phyloP scores from a whole-genome alignment of 352 stramenopile genomes.

The Phytophthora cactorum region DNA sequence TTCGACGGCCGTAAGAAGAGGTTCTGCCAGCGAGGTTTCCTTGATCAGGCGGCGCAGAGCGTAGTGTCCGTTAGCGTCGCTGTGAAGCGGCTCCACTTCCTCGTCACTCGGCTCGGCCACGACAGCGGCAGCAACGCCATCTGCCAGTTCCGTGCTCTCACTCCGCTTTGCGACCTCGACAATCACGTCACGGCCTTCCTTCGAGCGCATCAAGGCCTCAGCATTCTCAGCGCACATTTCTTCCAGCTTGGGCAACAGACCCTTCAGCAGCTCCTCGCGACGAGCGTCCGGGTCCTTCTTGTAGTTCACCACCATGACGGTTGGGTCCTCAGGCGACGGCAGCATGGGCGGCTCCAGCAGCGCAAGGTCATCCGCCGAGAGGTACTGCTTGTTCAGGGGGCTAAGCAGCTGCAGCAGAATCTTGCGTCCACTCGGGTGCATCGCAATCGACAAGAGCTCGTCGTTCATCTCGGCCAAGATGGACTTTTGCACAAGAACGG shows the following conservation, averaged over 20 bases:
- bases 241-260: conserved; percentile 81
- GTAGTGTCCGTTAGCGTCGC: conserved; percentile 77
- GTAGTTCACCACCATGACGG: conserved; percentile 80
- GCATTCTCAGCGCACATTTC: conserved; percentile 74
- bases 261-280: conserved; percentile 80
- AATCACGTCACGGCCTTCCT: conserved; percentile 81
- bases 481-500: conserved; percentile 91
- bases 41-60: conserved; percentile 80
- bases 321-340: conserved; percentile 66
- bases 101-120: conserved; percentile 45
- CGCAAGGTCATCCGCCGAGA: conserved; percentile 77
- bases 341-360: conserved; percentile 81
- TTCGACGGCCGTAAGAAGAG: conserved; percentile 61
- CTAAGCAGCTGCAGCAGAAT: conserved; percentile 82
- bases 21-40: conserved; percentile 60
- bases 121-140: conserved; percentile 54
- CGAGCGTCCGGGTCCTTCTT: conserved; percentile 86
- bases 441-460: conserved; percentile 69
- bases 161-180: conserved; percentile 82
- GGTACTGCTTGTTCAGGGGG: conserved; percentile 85
- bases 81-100: conserved; percentile 62
- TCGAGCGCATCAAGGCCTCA: conserved; percentile 73
- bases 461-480: conserved; percentile 85
- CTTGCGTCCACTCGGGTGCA: conserved; percentile 81
- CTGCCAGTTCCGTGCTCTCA: conserved; percentile 52